Base-by-base conservation (phyloP, 495 filamentous ascomycete species). In the Tuber brumale region DNA sequence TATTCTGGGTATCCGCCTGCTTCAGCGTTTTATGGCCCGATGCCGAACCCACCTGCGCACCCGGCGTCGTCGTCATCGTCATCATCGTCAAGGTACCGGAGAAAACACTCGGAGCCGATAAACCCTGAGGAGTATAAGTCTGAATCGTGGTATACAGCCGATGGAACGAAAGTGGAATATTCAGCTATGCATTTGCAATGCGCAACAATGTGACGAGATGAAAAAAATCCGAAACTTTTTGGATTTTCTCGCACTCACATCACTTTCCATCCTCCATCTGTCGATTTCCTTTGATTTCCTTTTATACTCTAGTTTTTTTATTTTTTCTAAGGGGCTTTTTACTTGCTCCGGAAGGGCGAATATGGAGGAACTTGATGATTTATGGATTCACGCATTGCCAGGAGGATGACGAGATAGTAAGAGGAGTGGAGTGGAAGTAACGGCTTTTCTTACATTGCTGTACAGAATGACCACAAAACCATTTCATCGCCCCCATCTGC, bases 171-270 rank as follows among this genome's bases (percentile, higher is more conserved):
- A 70, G 74, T 82, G 35, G 76, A 81, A 80, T 81, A 77, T 71
- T 82, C 81, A 43, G 77, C 81, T 51, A 82, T 82, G 77, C 77
- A 82, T 74, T n/a, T 82, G 43, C 79, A 76, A 27, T 82, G 81
- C 45, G 81, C 81, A 61, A 82, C 81, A 12, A 82, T 82, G 81
- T 82, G 73, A 79, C 14, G 51, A 35, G 57, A 31, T 66, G 57
- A 31, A 31, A 61, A 31, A 66, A 18, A 18, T 66, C 31, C 27
- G 31, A 66, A 35, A 16, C 31, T 66, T 18, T 31, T 31, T 16
- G 27, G 57, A 35, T 31, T 61, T 12, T 14, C 23, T n/a, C 23
- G 46, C 8, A n/a, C 31, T 31, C 57, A 31, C 27, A 1, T 16
- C 57, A 35, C 27, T 35, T 35, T 35, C 51, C 23, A 61, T 51